These are phyloP conservation scores for Cryptococcus sp. DNA, from an alignment of 1,284 basidiomycete species.

Conservation along the genomic window DNA sequence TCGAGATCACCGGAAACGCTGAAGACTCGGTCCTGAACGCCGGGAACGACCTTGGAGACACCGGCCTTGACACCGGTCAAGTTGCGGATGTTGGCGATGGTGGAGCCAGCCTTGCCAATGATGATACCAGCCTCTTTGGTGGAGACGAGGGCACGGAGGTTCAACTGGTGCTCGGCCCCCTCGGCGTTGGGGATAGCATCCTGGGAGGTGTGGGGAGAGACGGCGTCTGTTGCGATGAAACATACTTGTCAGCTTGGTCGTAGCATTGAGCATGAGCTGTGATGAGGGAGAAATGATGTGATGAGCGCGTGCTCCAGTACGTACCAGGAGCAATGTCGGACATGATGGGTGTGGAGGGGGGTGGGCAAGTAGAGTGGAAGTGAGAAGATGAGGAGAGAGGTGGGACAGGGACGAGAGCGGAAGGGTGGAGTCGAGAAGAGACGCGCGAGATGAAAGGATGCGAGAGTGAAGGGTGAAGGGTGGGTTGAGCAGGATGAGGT, in stretches of 20 bases:
- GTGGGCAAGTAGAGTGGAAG: background rate
- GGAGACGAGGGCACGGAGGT: conserved; percentile 87
- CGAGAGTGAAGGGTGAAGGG: conserved; percentile 4
- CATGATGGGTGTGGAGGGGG: background rate
- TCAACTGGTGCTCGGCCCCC: conserved; percentile 57
- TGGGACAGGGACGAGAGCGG: background rate
- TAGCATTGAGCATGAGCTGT: background rate
- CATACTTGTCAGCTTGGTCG: background rate
- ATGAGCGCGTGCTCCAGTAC: too few relatives aligned
- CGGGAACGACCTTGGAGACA: conserved; percentile 95
- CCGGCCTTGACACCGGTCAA: conserved; percentile 96
- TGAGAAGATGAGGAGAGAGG: background rate
- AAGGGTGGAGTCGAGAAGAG: conserved; percentile 2
- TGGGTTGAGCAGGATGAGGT: background rate
- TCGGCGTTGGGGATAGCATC: conserved; percentile 26
- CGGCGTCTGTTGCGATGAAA: conserved; percentile 13
- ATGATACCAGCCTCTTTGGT: conserved; percentile 97
- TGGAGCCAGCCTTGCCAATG: conserved; percentile 92
- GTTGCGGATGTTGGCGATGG: conserved; percentile 93
- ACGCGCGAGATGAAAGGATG: conserved; percentile 6
- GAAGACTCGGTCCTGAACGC: conserved; percentile 96
- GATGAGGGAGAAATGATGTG: too few relatives aligned
- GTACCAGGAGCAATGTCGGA: conserved; percentile 9
- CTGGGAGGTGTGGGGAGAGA: conserved; percentile 37
- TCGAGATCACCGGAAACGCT: conserved; percentile 90